Evolutionary conservation across 225 moss, liverwort and hornwort species (phyloP).

Genomic region (Thuidium tamariscinum): DNA sequence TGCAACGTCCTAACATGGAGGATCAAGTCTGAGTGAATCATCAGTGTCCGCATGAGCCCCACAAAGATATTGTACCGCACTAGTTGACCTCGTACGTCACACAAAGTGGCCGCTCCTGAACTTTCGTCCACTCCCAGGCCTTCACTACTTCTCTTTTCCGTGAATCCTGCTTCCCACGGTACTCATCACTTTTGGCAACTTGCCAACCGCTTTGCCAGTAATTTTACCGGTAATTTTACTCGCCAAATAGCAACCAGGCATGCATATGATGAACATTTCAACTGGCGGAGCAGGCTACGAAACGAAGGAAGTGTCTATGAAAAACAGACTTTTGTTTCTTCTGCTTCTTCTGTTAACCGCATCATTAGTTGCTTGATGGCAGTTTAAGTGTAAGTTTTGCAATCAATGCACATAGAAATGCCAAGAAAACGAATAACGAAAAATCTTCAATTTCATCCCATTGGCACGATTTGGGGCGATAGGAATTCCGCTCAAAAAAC

Average conservation of each 20-base stretch:
- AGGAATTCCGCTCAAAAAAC: not conserved
- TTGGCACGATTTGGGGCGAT: not conserved
- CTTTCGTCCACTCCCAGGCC: not conserved
- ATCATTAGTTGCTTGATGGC: not conserved
- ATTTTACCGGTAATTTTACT: not conserved
- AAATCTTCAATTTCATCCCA: not conserved
- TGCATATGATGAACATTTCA: not conserved
- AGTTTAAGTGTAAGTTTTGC: not conserved
- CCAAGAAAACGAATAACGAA: not conserved
- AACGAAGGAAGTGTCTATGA: too few relatives aligned
- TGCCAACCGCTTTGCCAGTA: not conserved
- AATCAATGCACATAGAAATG: not conserved
- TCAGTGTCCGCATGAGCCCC: not conserved
- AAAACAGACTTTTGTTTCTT: not conserved
- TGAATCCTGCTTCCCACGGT: not conserved
- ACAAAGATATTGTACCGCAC: fast-evolving
- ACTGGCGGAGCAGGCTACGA: not conserved
- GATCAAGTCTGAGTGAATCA: too few relatives aligned
- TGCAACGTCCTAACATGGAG: not conserved
- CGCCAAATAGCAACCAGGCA: not conserved
- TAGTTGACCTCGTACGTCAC: not conserved
- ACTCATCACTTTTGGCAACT: not conserved
- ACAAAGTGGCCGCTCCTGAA: not conserved
- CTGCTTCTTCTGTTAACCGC: not conserved
- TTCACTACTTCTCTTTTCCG: not conserved